phyloP scores from a whole-genome alignment of 2,329 filamentous ascomycete genomes.

The Cladophialophora psammophila region DNA sequence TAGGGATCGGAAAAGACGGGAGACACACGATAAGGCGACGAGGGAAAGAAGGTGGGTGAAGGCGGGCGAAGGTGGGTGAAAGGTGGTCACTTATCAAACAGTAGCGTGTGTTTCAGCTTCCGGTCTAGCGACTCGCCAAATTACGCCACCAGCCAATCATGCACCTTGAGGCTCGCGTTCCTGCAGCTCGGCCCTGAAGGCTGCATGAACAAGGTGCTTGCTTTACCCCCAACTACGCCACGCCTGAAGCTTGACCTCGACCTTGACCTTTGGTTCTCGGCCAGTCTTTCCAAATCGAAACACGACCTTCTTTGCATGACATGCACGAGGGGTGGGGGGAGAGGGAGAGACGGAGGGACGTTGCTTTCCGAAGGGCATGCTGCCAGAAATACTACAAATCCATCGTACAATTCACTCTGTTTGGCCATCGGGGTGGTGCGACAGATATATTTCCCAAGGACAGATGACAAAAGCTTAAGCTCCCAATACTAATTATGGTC shows the following conservation, averaged over 20 bases:
- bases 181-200: conserved; percentile 11
- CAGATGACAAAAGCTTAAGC: conserved; percentile 6
- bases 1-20: conserved; percentile 13
- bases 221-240: no score
- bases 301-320: conserved; percentile 14
- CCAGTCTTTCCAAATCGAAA: conserved; percentile 22
- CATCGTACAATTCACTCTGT: not conserved
- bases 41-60: not conserved
- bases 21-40: conserved; percentile 16
- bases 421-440: conserved; percentile 20
- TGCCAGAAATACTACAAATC: conserved; percentile 2
- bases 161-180: conserved; percentile 14
- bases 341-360: not conserved
- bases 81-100: conserved; percentile 34
- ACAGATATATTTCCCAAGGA: conserved; percentile 13
- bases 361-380: not conserved
- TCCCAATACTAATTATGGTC: not conserved
- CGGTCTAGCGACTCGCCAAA: conserved; percentile 25
- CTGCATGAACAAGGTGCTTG: conserved; percentile 9
- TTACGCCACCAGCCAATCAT: conserved; percentile 17
- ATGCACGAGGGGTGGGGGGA: not conserved
- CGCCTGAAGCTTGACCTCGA: not conserved
- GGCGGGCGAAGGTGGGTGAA: not conserved
- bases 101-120: conserved; percentile 39
- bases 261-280: conserved; percentile 1